Percentiles rank a stretch among this genome's conserved stretches.
phyloP scores from a whole-genome alignment of 352 stramenopile species.

The Pythium sp. region DNA sequence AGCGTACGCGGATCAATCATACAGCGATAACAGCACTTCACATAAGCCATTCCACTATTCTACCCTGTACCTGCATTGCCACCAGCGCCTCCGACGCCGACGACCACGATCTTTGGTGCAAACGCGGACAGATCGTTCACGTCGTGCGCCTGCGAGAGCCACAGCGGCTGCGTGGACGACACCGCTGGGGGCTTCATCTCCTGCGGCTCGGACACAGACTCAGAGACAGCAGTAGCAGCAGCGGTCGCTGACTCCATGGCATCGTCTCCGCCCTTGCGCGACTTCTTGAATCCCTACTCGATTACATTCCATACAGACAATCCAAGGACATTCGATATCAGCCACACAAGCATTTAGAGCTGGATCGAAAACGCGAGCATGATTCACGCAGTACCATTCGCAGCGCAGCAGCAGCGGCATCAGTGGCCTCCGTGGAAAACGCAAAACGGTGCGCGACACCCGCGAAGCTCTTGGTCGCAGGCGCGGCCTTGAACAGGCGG shows the following conservation, averaged over 20 bases:
- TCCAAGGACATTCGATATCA: background rate
- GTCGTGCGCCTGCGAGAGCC: slow-evolving; percentile 68
- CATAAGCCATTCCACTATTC: background rate
- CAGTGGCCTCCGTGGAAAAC: slow-evolving; percentile 69
- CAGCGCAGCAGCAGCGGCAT: slow-evolving; percentile 63
- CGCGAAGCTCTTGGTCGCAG: slow-evolving; percentile 9
- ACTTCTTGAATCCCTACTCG: slow-evolving; percentile 52
- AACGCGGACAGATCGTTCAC: slow-evolving; percentile 67
- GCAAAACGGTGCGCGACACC: slow-evolving; percentile 19
- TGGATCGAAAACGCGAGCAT: background rate
- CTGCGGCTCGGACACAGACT: slow-evolving; percentile 24
- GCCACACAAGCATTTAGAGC: background rate
- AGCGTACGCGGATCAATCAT: background rate
- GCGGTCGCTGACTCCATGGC: background rate
- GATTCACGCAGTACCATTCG: slow-evolving; percentile 46
- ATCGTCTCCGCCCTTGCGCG: slow-evolving; percentile 34
- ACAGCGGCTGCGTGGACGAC: slow-evolving; percentile 69
- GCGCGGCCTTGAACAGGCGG: slow-evolving; percentile 29
- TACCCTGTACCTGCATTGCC: slow-evolving; percentile 70
- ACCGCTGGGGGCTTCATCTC: slow-evolving; percentile 39
- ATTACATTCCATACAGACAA: background rate
- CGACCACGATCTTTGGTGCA: slow-evolving; percentile 84
- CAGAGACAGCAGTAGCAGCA: slow-evolving; percentile 4
- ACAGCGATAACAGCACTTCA: background rate
- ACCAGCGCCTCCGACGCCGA: slow-evolving; percentile 84